Evolutionary conservation across 2,329 filamentous ascomycete species (phyloP), one percentile per base, ranked within the genome.

Genomic region (Aspergillus neoniger): DNA sequence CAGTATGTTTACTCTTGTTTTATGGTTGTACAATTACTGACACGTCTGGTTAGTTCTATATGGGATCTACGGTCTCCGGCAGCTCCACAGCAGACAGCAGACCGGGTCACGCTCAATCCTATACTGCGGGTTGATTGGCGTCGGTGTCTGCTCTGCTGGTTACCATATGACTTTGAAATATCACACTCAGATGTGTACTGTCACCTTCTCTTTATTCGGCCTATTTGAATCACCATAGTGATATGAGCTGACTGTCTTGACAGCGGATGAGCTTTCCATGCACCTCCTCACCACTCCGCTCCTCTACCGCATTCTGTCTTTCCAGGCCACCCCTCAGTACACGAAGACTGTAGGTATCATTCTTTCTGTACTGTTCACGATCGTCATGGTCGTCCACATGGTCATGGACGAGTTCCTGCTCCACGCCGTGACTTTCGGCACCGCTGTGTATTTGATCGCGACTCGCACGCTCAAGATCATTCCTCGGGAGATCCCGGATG

Each of bases 381-480:
- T 72, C 3, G 74, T 80, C 3, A 79, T 79, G 74, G 70, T 78
- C 5, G 72, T 75, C 0, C 77, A 80, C 38, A 79, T 79, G 71
- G 72, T 74, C 14, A 75, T 79, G 76, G 76, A 80, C 28, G 77
- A 80, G 54, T 79, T 80, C 25, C 43, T 80, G 0, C 67, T 80
- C 0, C 77, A 80, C 49, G 77, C 77, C 0, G 66, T 69, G 0
- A 63, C 70, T 0, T 80, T 80, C 62, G 77, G 72, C 0, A 4
- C 76, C 2, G 70, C 68, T 0, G 71, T 79, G 0, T 75, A 70
- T 28, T 43, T 77, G 10, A 78, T 80, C 41, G 75, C 70, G 3
- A 69, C 65, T 1, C 66, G 69, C 0, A 66, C 72, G 1, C 58
- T 70, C 19, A 69, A 62, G 25, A 60, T 78, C 1, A 77, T 79